Conservation (phyloP, 2,329 filamentous ascomycete species). For the Chaetoscypha palmicola region DNA sequence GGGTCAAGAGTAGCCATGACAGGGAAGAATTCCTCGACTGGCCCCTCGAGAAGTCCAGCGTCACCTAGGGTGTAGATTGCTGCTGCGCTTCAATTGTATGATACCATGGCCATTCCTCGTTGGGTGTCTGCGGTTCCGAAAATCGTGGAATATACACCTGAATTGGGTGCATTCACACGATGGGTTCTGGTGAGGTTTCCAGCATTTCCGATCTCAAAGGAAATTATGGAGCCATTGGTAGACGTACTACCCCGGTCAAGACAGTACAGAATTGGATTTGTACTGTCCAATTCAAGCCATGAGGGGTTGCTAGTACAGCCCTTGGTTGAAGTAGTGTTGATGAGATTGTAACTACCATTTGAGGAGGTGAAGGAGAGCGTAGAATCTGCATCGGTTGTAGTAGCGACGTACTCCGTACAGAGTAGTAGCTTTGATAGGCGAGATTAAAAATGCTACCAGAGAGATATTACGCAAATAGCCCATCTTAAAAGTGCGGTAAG, state of each 20-base stretch:
- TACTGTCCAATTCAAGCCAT: slow-evolving; percentile 10
- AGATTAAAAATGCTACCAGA: too few species aligned
- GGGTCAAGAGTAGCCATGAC: slow-evolving; percentile 4
- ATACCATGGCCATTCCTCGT: slow-evolving; percentile 10
- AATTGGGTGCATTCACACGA: slow-evolving; percentile 7
- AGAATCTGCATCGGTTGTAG: too few species aligned
- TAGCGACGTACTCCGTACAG: too few species aligned
- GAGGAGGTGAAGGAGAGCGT: slow-evolving; percentile 8
- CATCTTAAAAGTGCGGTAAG: too few species aligned
- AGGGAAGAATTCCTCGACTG: slow-evolving; percentile 4
- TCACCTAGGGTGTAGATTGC: slow-evolving; percentile 1
- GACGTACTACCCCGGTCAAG: slow-evolving; percentile 7
- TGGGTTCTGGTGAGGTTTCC: slow-evolving; percentile 7
- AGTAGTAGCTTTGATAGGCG: too few species aligned
- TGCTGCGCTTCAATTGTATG: slow-evolving; percentile 9
- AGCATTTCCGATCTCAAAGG: slow-evolving; percentile 6
- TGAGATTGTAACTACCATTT: slow-evolving; percentile 5
- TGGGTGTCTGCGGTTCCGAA: slow-evolving; percentile 6
- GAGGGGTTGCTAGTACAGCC: slow-evolving; percentile 11
- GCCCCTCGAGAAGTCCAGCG: background rate
- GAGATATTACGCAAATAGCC: too few species aligned
- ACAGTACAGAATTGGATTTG: slow-evolving; percentile 14
- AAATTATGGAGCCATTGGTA: slow-evolving; percentile 13
- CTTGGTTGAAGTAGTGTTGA: background rate
- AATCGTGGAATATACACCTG: slow-evolving; percentile 6